These are phyloP conservation scores for Brassica incana DNA, from an alignment of 345 rosid species.

Conservation along the genomic window DNA sequence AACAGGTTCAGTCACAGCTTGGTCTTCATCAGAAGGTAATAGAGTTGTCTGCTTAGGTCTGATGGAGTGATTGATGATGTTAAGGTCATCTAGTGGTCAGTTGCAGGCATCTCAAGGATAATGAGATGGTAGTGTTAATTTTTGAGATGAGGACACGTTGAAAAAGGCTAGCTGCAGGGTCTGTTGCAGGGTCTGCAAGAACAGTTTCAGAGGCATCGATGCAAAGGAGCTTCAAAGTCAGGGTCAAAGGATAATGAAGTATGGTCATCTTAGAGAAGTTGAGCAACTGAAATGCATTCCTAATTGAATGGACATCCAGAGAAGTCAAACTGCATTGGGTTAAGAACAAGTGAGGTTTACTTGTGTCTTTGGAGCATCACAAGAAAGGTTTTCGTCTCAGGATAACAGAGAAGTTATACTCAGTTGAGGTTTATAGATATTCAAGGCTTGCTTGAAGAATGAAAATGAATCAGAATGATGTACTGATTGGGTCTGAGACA, in stretches of 20 bases:
- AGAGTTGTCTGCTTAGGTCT: background rate
- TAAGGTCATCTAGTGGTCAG: background rate
- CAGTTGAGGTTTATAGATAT: background rate
- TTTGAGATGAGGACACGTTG: background rate
- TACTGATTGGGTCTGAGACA: background rate
- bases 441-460: background rate
- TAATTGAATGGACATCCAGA: background rate
- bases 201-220: background rate
- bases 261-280: background rate
- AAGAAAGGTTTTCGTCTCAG: background rate
- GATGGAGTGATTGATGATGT: background rate
- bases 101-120: background rate
- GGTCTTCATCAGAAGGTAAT: background rate
- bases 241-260: background rate
- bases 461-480: background rate
- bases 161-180: too few relatives aligned
- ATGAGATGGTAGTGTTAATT: background rate
- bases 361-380: background rate
- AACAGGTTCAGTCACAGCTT: background rate
- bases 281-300: background rate
- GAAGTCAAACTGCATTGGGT: background rate
- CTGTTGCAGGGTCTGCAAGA: too few relatives aligned
- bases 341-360: background rate
- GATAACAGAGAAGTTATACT: background rate
- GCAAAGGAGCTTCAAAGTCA: background rate